Evolutionary conservation across 2,329 filamentous ascomycete species (phyloP).

Genomic region (Neobulgaria alba): DNA sequence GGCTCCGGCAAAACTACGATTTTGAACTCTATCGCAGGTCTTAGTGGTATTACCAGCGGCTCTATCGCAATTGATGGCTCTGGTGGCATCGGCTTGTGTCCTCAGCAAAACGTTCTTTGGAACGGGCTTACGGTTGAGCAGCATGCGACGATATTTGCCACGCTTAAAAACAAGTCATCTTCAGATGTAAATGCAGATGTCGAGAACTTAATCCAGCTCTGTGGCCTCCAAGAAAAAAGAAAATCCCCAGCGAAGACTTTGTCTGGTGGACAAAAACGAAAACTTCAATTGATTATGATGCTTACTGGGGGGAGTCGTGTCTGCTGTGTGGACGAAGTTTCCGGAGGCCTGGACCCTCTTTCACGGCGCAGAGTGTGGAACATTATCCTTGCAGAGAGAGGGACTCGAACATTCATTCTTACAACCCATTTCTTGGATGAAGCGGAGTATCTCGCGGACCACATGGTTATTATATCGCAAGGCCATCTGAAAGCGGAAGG

Average conservation of each 20-base stretch:
- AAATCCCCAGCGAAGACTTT: conserved; percentile 63
- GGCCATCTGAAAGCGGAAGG: conserved; percentile 72
- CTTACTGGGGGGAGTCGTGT: conserved; percentile 77
- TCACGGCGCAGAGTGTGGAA: conserved; percentile 86
- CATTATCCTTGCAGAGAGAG: conserved; percentile 75
- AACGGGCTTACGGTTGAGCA: conserved; percentile 75
- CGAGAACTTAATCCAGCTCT: conserved; percentile 51
- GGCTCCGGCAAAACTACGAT: conserved; percentile 98
- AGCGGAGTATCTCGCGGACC: conserved; percentile 76
- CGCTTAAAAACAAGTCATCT: conserved; percentile 54
- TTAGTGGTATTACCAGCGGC: conserved; percentile 67
- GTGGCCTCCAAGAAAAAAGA: conserved; percentile 67
- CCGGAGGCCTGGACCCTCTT: conserved; percentile 75
- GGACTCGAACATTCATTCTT: conserved; percentile 69
- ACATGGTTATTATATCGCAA: conserved; percentile 77
- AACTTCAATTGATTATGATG: conserved; percentile 88
- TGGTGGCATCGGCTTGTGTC: conserved; percentile 73
- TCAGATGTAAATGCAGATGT: conserved; percentile 46
- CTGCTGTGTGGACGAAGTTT: conserved; percentile 88
- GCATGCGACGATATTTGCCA: conserved; percentile 73
- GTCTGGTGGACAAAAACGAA: conserved; percentile 83
- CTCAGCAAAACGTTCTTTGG: conserved; percentile 89
- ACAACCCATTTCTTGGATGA: conserved; percentile 92
- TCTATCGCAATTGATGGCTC: conserved; percentile 66
- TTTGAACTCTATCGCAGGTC: conserved; percentile 80